Percentiles rank a stretch among this genome's conserved stretches.
phyloP scores from a whole-genome alignment of 2,329 filamentous ascomycete genomes.

The Monilinia polystroma region DNA sequence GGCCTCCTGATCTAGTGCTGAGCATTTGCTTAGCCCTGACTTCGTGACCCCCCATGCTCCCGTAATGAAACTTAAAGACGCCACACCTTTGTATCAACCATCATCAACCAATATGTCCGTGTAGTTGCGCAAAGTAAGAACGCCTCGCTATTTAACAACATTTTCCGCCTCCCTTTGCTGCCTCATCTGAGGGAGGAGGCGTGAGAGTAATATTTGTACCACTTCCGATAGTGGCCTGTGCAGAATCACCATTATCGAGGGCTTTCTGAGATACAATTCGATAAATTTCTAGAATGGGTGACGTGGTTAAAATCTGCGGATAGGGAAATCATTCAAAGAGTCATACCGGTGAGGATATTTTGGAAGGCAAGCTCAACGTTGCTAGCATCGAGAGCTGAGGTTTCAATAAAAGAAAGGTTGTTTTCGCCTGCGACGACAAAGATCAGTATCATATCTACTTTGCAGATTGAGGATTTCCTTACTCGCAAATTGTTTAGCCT shows the following conservation, averaged over 20 bases:
- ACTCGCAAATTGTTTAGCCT: conserved; percentile 98
- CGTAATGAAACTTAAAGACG: conserved; percentile 28
- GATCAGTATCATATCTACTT: conserved; percentile 36
- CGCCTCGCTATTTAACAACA: conserved; percentile 62
- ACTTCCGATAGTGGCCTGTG: conserved; percentile 75
- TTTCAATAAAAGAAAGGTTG: conserved; percentile 98
- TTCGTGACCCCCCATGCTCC: conserved; percentile 28
- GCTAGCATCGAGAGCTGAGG: conserved; percentile 95
- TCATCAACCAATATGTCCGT: conserved; percentile 30
- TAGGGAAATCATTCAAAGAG: neutral
- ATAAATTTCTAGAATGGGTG: conserved; percentile 77
- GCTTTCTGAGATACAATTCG: conserved; percentile 98
- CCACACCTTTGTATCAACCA: conserved; percentile 33
- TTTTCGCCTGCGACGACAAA: conserved; percentile 72
- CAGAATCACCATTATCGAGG: conserved; percentile 81
- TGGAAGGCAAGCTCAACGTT: conserved; percentile 99
- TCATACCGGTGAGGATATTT: conserved; percentile 94
- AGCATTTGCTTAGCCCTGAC: conserved; percentile 24
- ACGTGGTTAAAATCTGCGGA: conserved; percentile 22
- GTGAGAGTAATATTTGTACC: conserved; percentile 83
- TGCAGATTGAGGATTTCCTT: conserved; percentile 37
- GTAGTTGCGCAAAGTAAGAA: conserved; percentile 25
- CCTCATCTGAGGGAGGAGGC: conserved; percentile 74
- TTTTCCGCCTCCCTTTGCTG: conserved; percentile 70
- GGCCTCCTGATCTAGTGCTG: conserved; percentile 24